Conservation (phyloP, 345 rosid genomes). For the Sonneratia alba region DNA sequence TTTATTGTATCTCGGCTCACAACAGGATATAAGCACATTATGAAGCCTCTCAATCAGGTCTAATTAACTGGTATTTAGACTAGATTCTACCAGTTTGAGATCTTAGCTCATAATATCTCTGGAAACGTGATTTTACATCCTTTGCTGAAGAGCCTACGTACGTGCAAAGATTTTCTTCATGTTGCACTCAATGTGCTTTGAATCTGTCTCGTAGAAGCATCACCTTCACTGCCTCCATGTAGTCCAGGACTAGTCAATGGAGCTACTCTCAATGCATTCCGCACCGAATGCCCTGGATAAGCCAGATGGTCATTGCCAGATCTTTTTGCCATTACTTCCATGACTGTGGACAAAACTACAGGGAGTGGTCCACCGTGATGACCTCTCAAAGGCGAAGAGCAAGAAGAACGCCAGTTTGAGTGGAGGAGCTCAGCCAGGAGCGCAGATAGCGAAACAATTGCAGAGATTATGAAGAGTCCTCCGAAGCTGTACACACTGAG, state of each 20-base stretch:
- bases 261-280: not conserved
- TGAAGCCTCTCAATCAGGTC: no score
- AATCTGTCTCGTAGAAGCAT: no score
- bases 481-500: constrained; percentile 29
- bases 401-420: not conserved
- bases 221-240: not conserved
- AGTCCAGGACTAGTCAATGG: not conserved
- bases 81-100: no score
- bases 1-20: no score
- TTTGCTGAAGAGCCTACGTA: no score
- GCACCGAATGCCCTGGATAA: not conserved
- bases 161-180: no score
- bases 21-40: no score
- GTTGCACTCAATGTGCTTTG: no score
- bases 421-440: constrained; percentile 7
- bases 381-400: not conserved
- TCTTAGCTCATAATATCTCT: no score
- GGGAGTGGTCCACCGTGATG: not conserved
- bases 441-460: constrained; percentile 24
- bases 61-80: no score
- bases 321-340: not conserved
- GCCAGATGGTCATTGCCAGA: not conserved
- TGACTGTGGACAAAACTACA: not conserved
- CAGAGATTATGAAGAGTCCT: constrained; percentile 37
- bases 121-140: no score